Base-by-base conservation (phyloP, 1,284 basidiomycete species). In the Cutaneotrichosporon sp. region DNA sequence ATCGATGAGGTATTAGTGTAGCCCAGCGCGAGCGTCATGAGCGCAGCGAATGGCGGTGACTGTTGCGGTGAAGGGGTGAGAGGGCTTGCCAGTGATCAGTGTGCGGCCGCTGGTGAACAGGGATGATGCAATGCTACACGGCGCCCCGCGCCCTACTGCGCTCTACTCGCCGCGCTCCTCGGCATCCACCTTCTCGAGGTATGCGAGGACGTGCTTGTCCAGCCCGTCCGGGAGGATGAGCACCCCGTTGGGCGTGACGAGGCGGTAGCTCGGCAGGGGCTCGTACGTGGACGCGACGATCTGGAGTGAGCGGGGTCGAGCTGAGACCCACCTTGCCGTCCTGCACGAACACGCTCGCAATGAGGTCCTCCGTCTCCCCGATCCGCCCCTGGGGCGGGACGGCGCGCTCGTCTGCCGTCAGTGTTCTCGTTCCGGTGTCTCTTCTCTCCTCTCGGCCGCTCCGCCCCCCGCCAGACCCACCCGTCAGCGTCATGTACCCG, bases 311-410 rank as follows among this genome's bases (percentile, higher is more conserved):
- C 16, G 36, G 0, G 13, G 9, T n/a, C 18, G 6, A 14, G 16
- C 7, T 36, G 16, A n/a, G 6, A 68, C 72, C 20, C 42, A 79
- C 76, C 64, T 79, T 77, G 50, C 75, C 75, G 24, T 72, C 69
- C 65, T 77, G 62, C 4, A 80, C 78, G 56, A 77, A 79, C 10
- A 80, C 72, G 14, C 68, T 72, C 7, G 70, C 78, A 10, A 80
- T 75, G n/a, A 79, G 65, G 64, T 80, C 79, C 61, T 80, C 77
- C 1, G 76, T 72, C 64, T 79, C 77, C 20, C 76, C 77, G 54
- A 79, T 77, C n/a, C 79, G 67, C 5, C 78, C 78, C 16, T 74
- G 71, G 1, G 78, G 78, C 1, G 79, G 77, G 0, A 77, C 50
- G 9, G 73, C 73, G 50, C 79, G 65, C 58, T 77, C 76, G 61